Evolutionary conservation across 352 stramenopile genomes (phyloP), one percentile per base, ranked within the genome.

Genomic region (Pythium sp.): DNA sequence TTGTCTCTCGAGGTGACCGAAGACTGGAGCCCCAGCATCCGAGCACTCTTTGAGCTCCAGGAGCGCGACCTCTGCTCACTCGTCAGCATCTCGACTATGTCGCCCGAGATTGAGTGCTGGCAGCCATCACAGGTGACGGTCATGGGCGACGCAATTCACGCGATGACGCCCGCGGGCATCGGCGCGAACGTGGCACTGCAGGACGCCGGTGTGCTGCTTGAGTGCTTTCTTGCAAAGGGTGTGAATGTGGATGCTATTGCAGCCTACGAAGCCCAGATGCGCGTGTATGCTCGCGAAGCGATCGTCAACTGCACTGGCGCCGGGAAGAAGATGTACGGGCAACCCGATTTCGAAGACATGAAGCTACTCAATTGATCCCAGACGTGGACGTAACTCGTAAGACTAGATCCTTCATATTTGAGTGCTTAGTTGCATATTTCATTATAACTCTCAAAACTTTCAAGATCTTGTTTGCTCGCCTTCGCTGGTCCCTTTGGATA

Each of bases 61-160:
- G 51, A 61, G 26, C 15, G 61, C 12, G 15, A 28, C 24, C 11
- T 46, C 24, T 60, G 22, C 20, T 46, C 46, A 0, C 28, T 55
- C 49, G 46, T 61, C 46, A 59, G 47, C 22, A 20, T 62, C 5
- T 62, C 62, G 30, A 67, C 43, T 15, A 67, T 67, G 62, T 61
- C 62, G 5, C 62, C 62, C 9, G 30, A 61, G 5, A 60, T 67
- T 18, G 30, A 41, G 14, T n/a, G 12, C 30, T 67, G 62, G 62
- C n/a, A 60, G 6, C 15, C 62, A 9, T 34, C 62, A 20, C 32
- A 51, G 2, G 47, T 61, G 47, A 67, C 47, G 20, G 18, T 67
- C 41, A 36, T 67, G 62, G 47, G 62, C 6, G 62, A 67, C 9
- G 62, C 62, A 5, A 67, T 67, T 34, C 62, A 67, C 34, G 62